phyloP scores from a whole-genome alignment of 1,284 basidiomycete species.

The Calocybe gambosa region DNA sequence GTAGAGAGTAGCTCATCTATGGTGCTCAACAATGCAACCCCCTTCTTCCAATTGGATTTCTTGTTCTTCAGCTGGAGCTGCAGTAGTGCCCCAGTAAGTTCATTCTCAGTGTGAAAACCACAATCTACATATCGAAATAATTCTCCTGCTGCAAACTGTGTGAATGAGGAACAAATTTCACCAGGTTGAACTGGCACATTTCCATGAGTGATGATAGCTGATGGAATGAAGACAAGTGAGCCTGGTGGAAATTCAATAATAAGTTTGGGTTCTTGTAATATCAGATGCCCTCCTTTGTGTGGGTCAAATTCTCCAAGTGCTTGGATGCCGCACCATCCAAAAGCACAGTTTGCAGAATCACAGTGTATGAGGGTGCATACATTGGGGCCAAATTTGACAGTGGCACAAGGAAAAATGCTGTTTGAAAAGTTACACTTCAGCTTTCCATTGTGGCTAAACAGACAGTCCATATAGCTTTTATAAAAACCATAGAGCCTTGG shows the following conservation, averaged over 20 bases:
- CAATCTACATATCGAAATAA: conserved; percentile 5
- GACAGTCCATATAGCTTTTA: neutral
- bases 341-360: conserved; percentile 7
- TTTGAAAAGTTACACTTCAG: conserved; percentile 8
- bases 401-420: conserved; percentile 5
- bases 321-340: conserved; percentile 11
- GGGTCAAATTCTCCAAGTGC: too few relatives aligned
- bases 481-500: conserved; percentile 1
- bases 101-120: conserved; percentile 2
- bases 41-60: too few relatives aligned
- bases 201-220: conserved; percentile 13
- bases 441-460: neutral
- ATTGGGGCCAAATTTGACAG: conserved; percentile 13
- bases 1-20: too few relatives aligned
- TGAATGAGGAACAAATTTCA: conserved; percentile 7
- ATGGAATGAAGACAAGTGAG: conserved; percentile 14
- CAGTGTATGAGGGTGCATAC: conserved; percentile 1
- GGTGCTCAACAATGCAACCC: too few relatives aligned
- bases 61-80: too few relatives aligned
- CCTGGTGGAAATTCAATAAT: conserved; percentile 15
- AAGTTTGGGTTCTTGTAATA: conserved; percentile 12
- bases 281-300: conserved; percentile 11
- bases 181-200: conserved; percentile 13
- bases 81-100: too few relatives aligned
- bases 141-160: conserved; percentile 1